These are phyloP conservation scores for Corchorus olitorius DNA, from an alignment of 345 rosid genomes.

Conservation along the genomic window DNA sequence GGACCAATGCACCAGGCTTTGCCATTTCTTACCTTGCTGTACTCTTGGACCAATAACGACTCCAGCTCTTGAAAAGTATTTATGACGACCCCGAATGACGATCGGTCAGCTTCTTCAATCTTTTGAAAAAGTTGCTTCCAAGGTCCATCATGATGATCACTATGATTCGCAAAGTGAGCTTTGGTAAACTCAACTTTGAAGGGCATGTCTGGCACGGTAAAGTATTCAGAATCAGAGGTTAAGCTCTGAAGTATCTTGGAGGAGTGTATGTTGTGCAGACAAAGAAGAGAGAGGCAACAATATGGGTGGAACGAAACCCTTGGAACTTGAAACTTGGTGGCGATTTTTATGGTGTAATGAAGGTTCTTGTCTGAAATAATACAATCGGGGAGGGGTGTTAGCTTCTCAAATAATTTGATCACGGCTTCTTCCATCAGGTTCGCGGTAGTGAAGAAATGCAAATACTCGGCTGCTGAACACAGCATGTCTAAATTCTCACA, in stretches of 20 bases:
- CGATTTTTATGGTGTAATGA: constrained; percentile 36
- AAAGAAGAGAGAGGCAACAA: constrained; percentile 40
- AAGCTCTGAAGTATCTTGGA: no score
- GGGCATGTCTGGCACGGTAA: background rate
- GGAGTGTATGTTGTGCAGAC: constrained; percentile 17
- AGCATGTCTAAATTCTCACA: constrained; percentile 37
- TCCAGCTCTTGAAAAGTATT: constrained; percentile 42
- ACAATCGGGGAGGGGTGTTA: constrained; percentile 41
- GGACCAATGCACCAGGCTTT: constrained; percentile 37
- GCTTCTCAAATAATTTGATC: constrained; percentile 25
- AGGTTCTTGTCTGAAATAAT: constrained; percentile 44
- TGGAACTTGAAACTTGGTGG: constrained; percentile 41
- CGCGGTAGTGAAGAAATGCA: constrained; percentile 28
- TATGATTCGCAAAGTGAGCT: constrained; percentile 30
- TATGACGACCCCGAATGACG: constrained; percentile 24
- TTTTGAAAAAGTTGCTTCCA: background rate
- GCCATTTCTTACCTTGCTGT: constrained; percentile 16
- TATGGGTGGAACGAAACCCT: constrained; percentile 44
- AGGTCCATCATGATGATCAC: background rate
- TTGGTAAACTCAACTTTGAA: constrained; percentile 30
- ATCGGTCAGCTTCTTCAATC: constrained; percentile 9
- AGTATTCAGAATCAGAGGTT: no score
- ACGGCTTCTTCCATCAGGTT: constrained; percentile 29
- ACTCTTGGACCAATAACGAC: constrained; percentile 27
- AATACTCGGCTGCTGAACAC: constrained; percentile 7